These are phyloP conservation scores for Lactarius tabidus DNA, from an alignment of 768 basidiomycete genomes.

Conservation along the genomic window DNA sequence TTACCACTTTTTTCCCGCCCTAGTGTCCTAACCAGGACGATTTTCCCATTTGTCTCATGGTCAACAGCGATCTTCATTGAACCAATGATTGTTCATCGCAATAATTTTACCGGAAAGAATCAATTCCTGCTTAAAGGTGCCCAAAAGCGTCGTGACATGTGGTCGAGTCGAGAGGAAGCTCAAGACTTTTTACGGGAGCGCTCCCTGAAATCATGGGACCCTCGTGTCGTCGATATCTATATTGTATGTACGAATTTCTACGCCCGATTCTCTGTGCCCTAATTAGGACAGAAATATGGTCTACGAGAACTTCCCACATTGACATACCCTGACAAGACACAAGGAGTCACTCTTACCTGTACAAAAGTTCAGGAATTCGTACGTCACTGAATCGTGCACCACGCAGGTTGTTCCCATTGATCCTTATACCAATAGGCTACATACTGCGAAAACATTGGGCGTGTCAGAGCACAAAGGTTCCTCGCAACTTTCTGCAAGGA, in stretches of 20 bases:
- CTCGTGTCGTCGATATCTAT: conserved; percentile 41
- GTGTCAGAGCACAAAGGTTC: neutral
- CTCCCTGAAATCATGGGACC: conserved; percentile 49
- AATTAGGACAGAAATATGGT: conserved; percentile 37
- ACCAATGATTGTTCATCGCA: conserved; percentile 38
- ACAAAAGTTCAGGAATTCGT: conserved; percentile 43
- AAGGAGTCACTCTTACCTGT: conserved; percentile 50
- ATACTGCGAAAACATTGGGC: conserved; percentile 8
- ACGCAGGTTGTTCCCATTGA: neutral
- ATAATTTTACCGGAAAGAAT: neutral
- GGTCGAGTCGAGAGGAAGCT: conserved; percentile 50
- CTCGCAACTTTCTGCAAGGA: conserved; percentile 21
- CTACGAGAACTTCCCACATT: conserved; percentile 40
- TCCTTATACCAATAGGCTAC: conserved; percentile 6
- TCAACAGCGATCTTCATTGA: conserved; percentile 43
- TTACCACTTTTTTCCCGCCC: neutral
- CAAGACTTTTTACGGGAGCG: conserved; percentile 37
- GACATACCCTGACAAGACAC: conserved; percentile 40
- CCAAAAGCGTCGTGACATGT: conserved; percentile 44
- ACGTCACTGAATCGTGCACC: neutral
- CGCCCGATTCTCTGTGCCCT: neutral
- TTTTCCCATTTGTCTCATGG: conserved; percentile 39
- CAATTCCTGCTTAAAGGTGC: conserved; percentile 34
- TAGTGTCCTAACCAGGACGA: conserved; percentile 43
- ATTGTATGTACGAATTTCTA: conserved; percentile 34